A percentile compares a stretch with the other conserved stretches of the same genome.
Evolutionary conservation across 2,329 filamentous ascomycete genomes (phyloP).

Genomic region (Cladophialophora immunda): DNA sequence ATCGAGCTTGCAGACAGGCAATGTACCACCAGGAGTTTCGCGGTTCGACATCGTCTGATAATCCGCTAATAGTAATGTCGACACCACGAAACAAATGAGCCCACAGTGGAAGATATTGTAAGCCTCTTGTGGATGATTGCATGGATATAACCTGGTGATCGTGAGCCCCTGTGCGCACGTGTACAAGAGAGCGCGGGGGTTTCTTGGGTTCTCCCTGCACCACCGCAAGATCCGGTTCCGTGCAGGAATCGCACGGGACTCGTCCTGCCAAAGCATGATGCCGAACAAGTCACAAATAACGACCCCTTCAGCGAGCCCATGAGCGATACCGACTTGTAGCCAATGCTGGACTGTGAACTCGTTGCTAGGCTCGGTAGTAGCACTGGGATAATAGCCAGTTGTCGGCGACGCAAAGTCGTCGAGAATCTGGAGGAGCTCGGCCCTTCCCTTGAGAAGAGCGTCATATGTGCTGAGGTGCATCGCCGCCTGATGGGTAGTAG

Average conservation of each 20-base stretch:
- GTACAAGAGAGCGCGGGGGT: conserved; percentile 16
- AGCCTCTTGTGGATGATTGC: no score
- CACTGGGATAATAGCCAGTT: conserved; percentile 8
- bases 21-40: no score
- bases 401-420: conserved; percentile 18
- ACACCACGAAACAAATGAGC: no score
- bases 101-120: no score
- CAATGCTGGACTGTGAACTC: no score
- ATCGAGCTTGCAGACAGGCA: no score
- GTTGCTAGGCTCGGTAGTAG: no score
- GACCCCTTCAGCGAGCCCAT: conserved; percentile 14
- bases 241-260: conserved; percentile 19
- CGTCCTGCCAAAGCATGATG: conserved; percentile 26
- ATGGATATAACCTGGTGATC: no score
- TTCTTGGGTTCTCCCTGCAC: conserved; percentile 21
- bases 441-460: conserved; percentile 15
- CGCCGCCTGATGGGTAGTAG: conserved; percentile 16
- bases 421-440: conserved; percentile 14
- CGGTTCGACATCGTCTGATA: no score
- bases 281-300: conserved; percentile 19
- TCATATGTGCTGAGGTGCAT: conserved; percentile 19
- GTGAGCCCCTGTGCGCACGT: background rate
- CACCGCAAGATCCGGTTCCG: conserved; percentile 24
- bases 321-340: conserved; percentile 9
- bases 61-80: no score